Base-by-base conservation (phyloP, 495 filamentous ascomycete species). In the Stereocaulon alpinum region DNA sequence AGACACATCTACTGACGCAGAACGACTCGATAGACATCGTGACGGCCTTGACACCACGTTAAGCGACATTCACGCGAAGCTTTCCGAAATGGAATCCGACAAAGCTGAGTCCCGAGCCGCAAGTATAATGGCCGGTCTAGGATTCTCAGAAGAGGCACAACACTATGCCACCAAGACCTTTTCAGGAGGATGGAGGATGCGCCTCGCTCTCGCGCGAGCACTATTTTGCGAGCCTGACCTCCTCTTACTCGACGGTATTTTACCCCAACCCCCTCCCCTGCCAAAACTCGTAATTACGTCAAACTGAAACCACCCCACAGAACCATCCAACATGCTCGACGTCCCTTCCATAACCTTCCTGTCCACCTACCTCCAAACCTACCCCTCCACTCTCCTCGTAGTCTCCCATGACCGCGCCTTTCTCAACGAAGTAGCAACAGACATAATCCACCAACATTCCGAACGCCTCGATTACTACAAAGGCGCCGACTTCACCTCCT, bases 311-410 rank as follows among this genome's bases (percentile, higher is more conserved):
- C 34, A 9, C 34, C 20, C 37, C 32, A 48, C 48, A 82, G 92
- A 98, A 82, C 93, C 93, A 69, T 97, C 94, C 52, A 99, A 99
- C 84, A 99, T 99, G 93, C 91, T 99, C 89, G 93, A 99, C 73
- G 93, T 97, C 61, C 94, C 93, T 7, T 97, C 94, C n/a, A 97
- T 97, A 65, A 95, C 93, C 54, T 99, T 97, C 83, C 80, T 99
- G 68, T 88, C 93, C 15, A 95, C 89, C 67, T 99, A 99, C 66
- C 87, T 99, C 6, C 89, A 95, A 68, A 76, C 77, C 48, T 99
- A 99, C 69, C 91, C 92, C 4, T 95, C 89, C 69, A 97, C 93
- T 9, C 81, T 99, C 22, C 81, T 99, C 10, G 94, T 99, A 55
- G 93, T 99, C 60, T 95, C 89, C 73, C 93, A 99, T 84, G 93